Evolutionary conservation across 176 grass and related monocot genomes (phyloP).

Genomic region (Carex pumila): DNA sequence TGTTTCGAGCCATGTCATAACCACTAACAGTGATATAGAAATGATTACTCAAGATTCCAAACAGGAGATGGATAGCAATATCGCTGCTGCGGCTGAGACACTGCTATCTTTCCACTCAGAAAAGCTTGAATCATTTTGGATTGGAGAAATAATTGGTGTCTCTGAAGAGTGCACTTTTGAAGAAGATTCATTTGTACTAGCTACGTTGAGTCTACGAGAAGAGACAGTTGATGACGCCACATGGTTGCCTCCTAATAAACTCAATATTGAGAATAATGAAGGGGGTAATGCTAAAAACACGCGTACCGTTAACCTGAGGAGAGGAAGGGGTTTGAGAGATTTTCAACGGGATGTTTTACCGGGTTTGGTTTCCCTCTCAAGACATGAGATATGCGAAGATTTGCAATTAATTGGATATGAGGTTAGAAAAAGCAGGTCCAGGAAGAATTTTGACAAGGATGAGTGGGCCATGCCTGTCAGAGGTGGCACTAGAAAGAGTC

Average conservation of each 20-base stretch:
- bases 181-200: constrained; percentile 57
- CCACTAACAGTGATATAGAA: constrained; percentile 10
- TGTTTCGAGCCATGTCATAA: constrained; percentile 26
- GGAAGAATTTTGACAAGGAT: constrained; percentile 27
- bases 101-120: constrained; percentile 60
- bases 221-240: constrained; percentile 52
- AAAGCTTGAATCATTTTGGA: background rate
- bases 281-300: constrained; percentile 21
- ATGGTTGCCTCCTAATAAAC: constrained; percentile 25
- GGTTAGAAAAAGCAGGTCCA: constrained; percentile 47
- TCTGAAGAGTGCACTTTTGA: constrained; percentile 27
- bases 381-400: constrained; percentile 85
- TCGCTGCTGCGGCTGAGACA: constrained; percentile 45
- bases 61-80: constrained; percentile 14
- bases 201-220: constrained; percentile 42
- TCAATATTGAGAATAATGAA: constrained; percentile 27
- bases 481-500: constrained; percentile 2
- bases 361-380: constrained; percentile 61
- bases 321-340: constrained; percentile 73
- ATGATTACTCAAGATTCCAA: constrained; percentile 18
- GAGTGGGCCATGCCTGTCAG: constrained; percentile 22
- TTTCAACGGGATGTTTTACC: constrained; percentile 87
- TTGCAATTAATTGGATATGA: constrained; percentile 64
- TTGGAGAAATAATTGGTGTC: constrained; percentile 8
- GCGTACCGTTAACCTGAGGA: constrained; percentile 43